A percentile compares a stretch with the other conserved stretches of the same genome.
phyloP scores from a whole-genome alignment of 1,284 basidiomycete species.

The Coriolopsis trogii region DNA sequence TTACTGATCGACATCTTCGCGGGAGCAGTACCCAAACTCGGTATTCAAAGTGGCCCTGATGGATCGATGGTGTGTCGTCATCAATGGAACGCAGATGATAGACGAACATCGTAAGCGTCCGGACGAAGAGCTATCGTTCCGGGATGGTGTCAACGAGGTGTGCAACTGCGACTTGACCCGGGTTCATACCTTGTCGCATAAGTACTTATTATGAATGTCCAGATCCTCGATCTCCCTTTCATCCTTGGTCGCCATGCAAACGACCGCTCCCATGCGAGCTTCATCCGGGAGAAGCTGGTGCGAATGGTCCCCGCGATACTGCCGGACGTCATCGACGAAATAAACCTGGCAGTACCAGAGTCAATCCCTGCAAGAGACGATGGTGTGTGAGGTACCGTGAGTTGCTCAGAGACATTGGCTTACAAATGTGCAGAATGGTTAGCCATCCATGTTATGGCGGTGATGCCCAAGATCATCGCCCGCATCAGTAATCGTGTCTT shows the following conservation, averaged over 20 bases:
- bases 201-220: not conserved
- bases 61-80: slow-evolving; percentile 35
- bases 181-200: too few relatives aligned
- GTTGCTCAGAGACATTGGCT: too few relatives aligned
- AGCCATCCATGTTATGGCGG: not conserved
- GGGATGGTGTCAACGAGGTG: slow-evolving; percentile 31
- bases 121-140: slow-evolving; percentile 34
- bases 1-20: not conserved
- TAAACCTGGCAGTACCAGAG: too few relatives aligned
- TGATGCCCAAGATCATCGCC: not conserved
- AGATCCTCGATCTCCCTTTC: too few relatives aligned
- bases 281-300: too few relatives aligned
- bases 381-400: too few relatives aligned
- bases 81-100: slow-evolving; percentile 23
- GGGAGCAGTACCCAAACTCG: slow-evolving; percentile 23
- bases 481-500: not conserved
- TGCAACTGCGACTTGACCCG: slow-evolving; percentile 4
- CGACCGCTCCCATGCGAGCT: too few relatives aligned
- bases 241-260: too few relatives aligned
- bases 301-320: too few relatives aligned
- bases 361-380: too few relatives aligned
- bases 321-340: too few relatives aligned
- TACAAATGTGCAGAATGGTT: not conserved
- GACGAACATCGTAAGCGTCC: slow-evolving; percentile 35
- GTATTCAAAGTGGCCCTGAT: slow-evolving; percentile 40